Conservation (phyloP, 2,329 filamentous ascomycete genomes). For the Exserohilum turcica region DNA sequence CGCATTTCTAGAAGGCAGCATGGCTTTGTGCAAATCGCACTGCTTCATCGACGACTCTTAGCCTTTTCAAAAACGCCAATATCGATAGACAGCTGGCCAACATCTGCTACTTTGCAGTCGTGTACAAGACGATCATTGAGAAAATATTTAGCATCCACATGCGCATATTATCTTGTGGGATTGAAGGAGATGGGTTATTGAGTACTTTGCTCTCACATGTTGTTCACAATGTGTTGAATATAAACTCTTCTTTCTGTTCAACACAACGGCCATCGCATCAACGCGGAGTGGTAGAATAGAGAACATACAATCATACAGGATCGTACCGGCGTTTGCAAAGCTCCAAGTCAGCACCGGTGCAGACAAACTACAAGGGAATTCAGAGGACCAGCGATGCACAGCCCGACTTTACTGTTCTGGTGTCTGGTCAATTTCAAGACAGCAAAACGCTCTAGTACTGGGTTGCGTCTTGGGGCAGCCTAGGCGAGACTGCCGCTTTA, state of each 20-base stretch:
- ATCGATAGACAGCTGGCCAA: background rate
- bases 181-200: background rate
- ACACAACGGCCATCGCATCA: no score
- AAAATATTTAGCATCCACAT: background rate
- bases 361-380: background rate
- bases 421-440: background rate
- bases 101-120: background rate
- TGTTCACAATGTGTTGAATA: background rate
- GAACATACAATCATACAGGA: background rate
- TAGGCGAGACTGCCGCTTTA: no score
- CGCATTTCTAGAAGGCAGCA: background rate
- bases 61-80: background rate
- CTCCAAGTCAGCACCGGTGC: background rate
- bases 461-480: no score
- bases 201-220: background rate
- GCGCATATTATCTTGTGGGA: background rate
- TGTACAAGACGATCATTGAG: background rate
- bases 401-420: background rate
- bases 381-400: background rate
- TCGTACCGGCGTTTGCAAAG: background rate
- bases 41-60: background rate
- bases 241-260: no score
- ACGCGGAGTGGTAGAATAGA: no score
- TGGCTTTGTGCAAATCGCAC: background rate
- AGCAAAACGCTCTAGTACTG: background rate